Evolutionary conservation across 495 filamentous ascomycete species (phyloP).

Genomic region (Penicillium silybi): DNA sequence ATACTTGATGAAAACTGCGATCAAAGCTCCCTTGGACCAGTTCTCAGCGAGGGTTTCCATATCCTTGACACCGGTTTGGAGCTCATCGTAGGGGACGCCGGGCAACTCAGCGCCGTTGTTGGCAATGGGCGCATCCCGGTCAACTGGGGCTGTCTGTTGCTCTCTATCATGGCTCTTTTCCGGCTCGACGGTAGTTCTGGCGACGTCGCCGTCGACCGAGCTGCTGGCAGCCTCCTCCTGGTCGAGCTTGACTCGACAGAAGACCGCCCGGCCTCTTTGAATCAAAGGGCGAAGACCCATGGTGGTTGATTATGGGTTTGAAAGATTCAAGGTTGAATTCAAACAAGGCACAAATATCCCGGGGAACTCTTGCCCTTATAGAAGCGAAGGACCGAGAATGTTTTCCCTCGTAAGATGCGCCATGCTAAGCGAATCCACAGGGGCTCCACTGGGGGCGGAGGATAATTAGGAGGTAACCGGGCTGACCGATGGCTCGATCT

Average conservation of each 20-base stretch:
- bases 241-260: background rate
- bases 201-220: background rate
- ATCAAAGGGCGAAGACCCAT: constrained; percentile 1
- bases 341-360: background rate
- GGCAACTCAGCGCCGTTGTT: background rate
- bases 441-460: background rate
- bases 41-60: constrained; percentile 41
- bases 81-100: constrained; percentile 11
- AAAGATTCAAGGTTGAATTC: background rate
- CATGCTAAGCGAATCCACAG: background rate
- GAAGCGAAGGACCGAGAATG: background rate
- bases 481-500: background rate
- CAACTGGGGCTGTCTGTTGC: constrained; percentile 37
- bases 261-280: constrained; percentile 1
- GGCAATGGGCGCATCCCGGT: constrained; percentile 27
- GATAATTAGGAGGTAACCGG: background rate
- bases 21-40: constrained; percentile 39
- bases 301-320: background rate
- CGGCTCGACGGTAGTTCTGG: background rate
- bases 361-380: constrained; percentile 4
- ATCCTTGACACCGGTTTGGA: constrained; percentile 41
- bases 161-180: background rate
- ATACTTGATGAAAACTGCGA: constrained; percentile 39
- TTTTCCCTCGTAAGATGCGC: background rate
- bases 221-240: background rate